A percentile compares a stretch with the other conserved stretches of the same genome.
Evolutionary conservation across 1,139 yeast genomes (phyloP).

Genomic region (Hansenula lynferdii): DNA sequence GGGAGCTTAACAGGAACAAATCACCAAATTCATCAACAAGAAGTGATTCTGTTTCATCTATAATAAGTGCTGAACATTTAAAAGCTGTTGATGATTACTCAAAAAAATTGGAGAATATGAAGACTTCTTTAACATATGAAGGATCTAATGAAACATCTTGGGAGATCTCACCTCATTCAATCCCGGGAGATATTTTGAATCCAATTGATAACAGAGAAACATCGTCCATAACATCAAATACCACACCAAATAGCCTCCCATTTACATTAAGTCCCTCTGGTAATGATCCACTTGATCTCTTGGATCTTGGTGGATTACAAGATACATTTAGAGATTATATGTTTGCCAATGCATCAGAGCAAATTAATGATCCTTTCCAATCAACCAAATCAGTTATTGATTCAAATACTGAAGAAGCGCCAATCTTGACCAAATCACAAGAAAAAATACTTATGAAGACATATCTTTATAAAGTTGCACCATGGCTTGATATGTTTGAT

Average conservation of each 20-base stretch:
- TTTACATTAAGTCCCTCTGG: slow-evolving; percentile 8
- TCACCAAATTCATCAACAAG: neutral
- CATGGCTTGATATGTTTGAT: slow-evolving; percentile 34
- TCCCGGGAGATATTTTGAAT: too few relatives aligned
- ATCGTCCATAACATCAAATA: too few relatives aligned
- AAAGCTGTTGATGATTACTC: slow-evolving; percentile 18
- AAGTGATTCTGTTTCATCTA: too few relatives aligned
- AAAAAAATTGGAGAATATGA: slow-evolving; percentile 18
- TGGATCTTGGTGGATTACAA: slow-evolving; percentile 24
- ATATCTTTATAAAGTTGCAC: slow-evolving; percentile 30
- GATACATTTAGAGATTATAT: slow-evolving; percentile 29
- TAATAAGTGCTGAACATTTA: too few relatives aligned
- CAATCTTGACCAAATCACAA: slow-evolving; percentile 18
- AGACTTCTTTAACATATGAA: slow-evolving; percentile 7
- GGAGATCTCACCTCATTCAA: neutral
- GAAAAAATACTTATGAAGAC: slow-evolving; percentile 24
- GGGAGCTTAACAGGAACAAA: neutral
- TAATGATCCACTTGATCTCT: slow-evolving; percentile 6
- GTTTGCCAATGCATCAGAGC: slow-evolving; percentile 27
- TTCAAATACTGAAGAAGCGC: neutral
- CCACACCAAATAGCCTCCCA: neutral
- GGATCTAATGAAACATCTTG: neutral
- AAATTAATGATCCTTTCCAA: slow-evolving; percentile 2
- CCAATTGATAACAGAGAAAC: too few relatives aligned
- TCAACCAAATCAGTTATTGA: too few relatives aligned